These are phyloP conservation scores for Plasmodium coatneyi DNA, from an alignment of 169 alveolate species.

Conservation along the genomic window DNA sequence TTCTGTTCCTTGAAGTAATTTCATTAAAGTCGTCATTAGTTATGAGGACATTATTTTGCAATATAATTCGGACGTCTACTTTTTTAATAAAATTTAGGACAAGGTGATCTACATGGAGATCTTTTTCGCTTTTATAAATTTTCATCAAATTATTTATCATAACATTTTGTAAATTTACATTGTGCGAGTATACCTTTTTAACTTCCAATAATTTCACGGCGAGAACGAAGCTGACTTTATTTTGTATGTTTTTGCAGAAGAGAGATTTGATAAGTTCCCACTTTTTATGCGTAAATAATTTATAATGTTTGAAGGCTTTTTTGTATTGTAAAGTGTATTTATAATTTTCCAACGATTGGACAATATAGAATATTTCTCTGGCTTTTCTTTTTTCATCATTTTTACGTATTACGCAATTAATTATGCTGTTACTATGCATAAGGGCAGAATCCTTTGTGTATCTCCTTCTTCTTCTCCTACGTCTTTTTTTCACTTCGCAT, in stretches of 20 bases:
- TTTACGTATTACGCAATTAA: not conserved
- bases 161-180: constrained; percentile 45
- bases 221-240: constrained; percentile 46
- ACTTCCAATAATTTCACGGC: constrained; percentile 62
- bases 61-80: constrained; percentile 49
- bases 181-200: constrained; percentile 37
- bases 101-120: constrained; percentile 35
- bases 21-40: constrained; percentile 45
- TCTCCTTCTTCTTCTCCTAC: not conserved
- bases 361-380: constrained; percentile 14
- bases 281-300: constrained; percentile 26
- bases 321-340: constrained; percentile 50
- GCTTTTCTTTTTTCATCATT: constrained; percentile 30
- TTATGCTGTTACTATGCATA: not conserved
- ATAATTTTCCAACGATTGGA: constrained; percentile 50
- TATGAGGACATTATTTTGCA: constrained; percentile 48
- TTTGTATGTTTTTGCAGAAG: constrained; percentile 53
- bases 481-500: not conserved
- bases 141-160: constrained; percentile 66
- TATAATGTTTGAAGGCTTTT: constrained; percentile 40
- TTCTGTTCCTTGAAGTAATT: not conserved
- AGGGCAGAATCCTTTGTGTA: not conserved
- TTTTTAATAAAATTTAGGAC: constrained; percentile 37
- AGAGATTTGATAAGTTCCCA: constrained; percentile 32
- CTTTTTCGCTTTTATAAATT: constrained; percentile 62